These are phyloP conservation scores for Fusarium tupiense DNA, from an alignment of 2,329 filamentous ascomycete species.

Conservation along the genomic window DNA sequence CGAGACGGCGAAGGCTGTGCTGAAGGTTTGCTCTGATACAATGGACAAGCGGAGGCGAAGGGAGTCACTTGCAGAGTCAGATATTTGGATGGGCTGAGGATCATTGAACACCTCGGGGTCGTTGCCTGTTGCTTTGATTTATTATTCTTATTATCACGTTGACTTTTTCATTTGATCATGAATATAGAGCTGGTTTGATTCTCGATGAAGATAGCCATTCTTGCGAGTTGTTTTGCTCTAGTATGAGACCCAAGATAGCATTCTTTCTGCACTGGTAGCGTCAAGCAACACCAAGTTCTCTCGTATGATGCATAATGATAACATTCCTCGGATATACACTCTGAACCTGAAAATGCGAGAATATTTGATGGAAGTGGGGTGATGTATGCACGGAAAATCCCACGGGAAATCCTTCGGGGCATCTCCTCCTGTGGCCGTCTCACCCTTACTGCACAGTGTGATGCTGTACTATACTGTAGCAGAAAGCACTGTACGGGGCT, in stretches of 20 bases:
- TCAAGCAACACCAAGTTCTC: background rate
- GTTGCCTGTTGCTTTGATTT: accelerated
- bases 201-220: background rate
- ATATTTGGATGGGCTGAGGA: background rate
- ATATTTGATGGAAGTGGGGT: background rate
- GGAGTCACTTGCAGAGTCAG: background rate
- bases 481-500: background rate
- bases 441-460: background rate
- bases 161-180: accelerated
- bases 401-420: background rate
- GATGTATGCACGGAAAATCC: background rate
- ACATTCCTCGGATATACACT: background rate
- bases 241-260: background rate
- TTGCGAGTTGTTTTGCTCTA: background rate
- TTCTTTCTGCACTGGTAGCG: accelerated
- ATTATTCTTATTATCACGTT: accelerated
- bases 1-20: background rate
- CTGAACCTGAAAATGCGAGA: background rate
- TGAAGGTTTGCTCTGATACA: background rate
- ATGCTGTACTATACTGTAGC: accelerated
- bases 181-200: background rate
- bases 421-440: background rate
- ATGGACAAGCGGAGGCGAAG: background rate
- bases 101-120: accelerated
- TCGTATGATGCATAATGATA: too few relatives aligned